phyloP scores from a whole-genome alignment of 805 yeast species.

The Vanderwaltozyma tropicalis region DNA sequence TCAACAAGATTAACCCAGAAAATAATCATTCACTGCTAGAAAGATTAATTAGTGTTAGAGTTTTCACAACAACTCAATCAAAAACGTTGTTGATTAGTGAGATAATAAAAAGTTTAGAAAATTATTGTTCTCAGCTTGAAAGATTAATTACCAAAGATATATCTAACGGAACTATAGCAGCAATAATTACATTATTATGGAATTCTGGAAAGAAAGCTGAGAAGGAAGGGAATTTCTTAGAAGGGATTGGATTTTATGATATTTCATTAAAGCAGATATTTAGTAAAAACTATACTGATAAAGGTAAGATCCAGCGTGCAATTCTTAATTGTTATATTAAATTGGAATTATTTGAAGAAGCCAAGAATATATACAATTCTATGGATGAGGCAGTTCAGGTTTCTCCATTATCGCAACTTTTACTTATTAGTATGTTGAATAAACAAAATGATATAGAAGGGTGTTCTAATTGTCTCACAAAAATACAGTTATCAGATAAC shows the following conservation, averaged over 20 bases:
- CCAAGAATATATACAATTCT: conserved; percentile 11
- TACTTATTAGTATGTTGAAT: conserved; percentile 21
- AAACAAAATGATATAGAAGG: conserved; percentile 8
- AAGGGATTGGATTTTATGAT: conserved; percentile 21
- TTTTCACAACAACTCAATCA: conserved; percentile 18
- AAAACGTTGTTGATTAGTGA: conserved; percentile 15
- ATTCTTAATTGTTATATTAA: conserved; percentile 24
- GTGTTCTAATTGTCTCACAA: conserved; percentile 23
- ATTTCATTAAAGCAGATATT: conserved; percentile 20
- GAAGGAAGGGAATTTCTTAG: conserved; percentile 14
- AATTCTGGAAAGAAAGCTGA: conserved; percentile 28
- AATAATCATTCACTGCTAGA: conserved; percentile 22
- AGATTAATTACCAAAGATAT: conserved; percentile 19
- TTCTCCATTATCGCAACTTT: conserved; percentile 27
- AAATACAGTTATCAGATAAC: conserved; percentile 28
- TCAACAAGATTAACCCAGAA: conserved; percentile 23
- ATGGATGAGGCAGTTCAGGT: conserved; percentile 19
- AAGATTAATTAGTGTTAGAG: conserved; percentile 20
- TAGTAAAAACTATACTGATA: conserved; percentile 22
- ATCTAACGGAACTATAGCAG: conserved; percentile 23
- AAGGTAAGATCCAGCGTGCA: conserved; percentile 31
- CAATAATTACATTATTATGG: conserved; percentile 32
- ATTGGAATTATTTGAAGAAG: conserved; percentile 12
- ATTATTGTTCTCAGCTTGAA: conserved; percentile 22
- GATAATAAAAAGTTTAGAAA: conserved; percentile 13